Evolutionary conservation across 768 basidiomycete species (phyloP), one percentile per base, ranked within the genome.

Genomic region (Termitomyces sp.): DNA sequence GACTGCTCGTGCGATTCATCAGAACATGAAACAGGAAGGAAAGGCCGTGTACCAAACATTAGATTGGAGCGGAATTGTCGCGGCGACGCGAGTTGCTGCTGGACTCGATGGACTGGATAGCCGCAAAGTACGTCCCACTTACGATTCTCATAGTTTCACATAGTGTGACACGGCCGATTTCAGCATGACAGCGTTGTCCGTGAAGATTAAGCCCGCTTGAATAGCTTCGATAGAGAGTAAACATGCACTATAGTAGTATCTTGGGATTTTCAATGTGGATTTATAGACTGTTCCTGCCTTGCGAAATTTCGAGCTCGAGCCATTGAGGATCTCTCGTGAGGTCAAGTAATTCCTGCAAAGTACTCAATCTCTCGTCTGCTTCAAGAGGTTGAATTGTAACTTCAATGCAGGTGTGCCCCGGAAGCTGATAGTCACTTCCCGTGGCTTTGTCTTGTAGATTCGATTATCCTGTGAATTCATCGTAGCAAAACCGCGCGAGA

Each of bases 1-100:
- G 58, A 86, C 89, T 5, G 85, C 91, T 6, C 79, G 89, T 34
- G 87, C 91, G 0, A 70, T 90, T 26, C 87, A 92, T 51, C 74
- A 74, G 22, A 70, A 71, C 35, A 70, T 72, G 51, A 68, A 68
- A 24, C 70, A 73, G 5, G 80, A 82, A 15, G 76, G 77, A 21
- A 69, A 75, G 37, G 71, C 73, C 22, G 61, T 51, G 10, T 81
- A 80, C 65, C 81, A 84, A 8, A 70, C 77, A 3, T 70, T 94
- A 19, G 93, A 96, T 64, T 95, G 92, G 91, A 88, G 86, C 58
- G 83, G 84, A 1, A 67, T 94, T 41, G 80, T 95, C 28, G 88
- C 87, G 3, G 91, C 90, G 3, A 77, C 84, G 40, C 77, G 93
- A 49, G 82, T 88, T 12, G 78, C 88, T 2, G 87, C 90, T 10